These are phyloP conservation scores for Kwoniella europaea DNA, from an alignment of 768 basidiomycete genomes.

Conservation along the genomic window DNA sequence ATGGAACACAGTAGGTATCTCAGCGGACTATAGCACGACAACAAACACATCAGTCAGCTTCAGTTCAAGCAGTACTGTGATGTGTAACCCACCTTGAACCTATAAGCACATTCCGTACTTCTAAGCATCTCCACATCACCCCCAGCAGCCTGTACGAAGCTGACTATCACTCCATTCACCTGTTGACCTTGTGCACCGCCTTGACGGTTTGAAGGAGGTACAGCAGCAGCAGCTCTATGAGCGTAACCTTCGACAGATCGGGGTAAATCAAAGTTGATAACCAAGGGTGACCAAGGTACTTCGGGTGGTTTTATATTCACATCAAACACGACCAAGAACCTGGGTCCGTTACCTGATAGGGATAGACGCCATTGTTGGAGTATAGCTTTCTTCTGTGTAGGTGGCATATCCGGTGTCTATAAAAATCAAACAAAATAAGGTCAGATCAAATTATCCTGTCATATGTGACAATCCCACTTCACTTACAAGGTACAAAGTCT, in stretches of 20 bases:
- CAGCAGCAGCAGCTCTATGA: conserved; percentile 66
- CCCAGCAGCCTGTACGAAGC: conserved; percentile 95
- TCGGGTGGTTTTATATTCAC: conserved; percentile 89
- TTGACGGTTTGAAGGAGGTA: conserved; percentile 34
- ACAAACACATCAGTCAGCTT: background rate
- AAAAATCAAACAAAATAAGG: background rate
- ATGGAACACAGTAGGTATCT: conserved; percentile 50
- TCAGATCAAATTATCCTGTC: too few species aligned
- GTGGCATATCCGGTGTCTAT: conserved; percentile 36
- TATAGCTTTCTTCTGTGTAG: conserved; percentile 36
- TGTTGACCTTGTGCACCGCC: conserved; percentile 6
- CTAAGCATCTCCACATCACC: conserved; percentile 98
- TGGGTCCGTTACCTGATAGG: conserved; percentile 69
- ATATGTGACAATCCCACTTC: too few species aligned
- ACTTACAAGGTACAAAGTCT: conserved; percentile 84
- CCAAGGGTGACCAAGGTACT: conserved; percentile 83
- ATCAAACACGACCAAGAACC: conserved; percentile 85
- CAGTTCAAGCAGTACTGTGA: background rate
- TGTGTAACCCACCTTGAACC: conserved; percentile 55
- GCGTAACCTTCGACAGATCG: conserved; percentile 88
- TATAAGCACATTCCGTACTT: conserved; percentile 97
- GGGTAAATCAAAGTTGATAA: conserved; percentile 84
- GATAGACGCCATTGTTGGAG: conserved; percentile 65
- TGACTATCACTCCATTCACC: conserved; percentile 86
- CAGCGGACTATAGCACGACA: conserved; percentile 42